Base-by-base conservation (phyloP, 2,329 filamentous ascomycete species). In the Trichoderma simmonsii region DNA sequence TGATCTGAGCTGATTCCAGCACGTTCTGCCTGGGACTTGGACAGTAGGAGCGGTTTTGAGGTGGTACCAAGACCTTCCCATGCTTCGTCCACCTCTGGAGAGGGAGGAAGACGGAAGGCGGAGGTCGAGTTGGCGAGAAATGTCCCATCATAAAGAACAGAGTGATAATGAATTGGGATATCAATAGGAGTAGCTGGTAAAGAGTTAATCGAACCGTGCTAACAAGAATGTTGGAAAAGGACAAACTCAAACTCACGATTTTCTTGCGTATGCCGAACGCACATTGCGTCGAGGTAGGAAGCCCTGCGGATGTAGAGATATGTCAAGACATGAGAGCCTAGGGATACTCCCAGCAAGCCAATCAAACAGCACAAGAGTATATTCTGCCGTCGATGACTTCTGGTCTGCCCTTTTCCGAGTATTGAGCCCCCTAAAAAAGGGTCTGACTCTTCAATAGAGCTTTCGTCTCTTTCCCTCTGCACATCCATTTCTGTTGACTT, bases 91-190 rank as follows among this genome's bases (percentile, higher is more conserved):
- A 70, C 66, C 15, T 43, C 54, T 18, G 57, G 56, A 26, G 66
- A 70, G 15, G 66, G 56, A 3, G 66, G 14, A 34, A 70, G 57
- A n/a, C 66, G 66, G 36, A 34, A 70, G 30, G 36, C 7, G 2
- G 66, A 70, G 9, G 66, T 61, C 26, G 66, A 70, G 18, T 70
- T 70, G 36, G 66, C 66, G 6, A 70, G 66, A 36, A 70, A 70
- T 5, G 66, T 61, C 8, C 66, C 66, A 11, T 70, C 66, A 14
- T 70, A 70, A 3, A 26, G 39, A 24, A 70, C 57, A 48, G 66
- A 70, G 36, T 4, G 66, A n/a, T 70, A 70, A 26, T 70, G 57
- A 36, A 70, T 62, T 12, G 66, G 66, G 4, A 70, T 70, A n/a
- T 70, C 39, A 34, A 70, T 70, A 5, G 66, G 66, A 5, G 66